A percentile compares a stretch with the other conserved stretches of the same genome.
Evolutionary conservation across 192 early-diverging fungal species (phyloP).

Genomic region (Rhizophagus prolifer): DNA sequence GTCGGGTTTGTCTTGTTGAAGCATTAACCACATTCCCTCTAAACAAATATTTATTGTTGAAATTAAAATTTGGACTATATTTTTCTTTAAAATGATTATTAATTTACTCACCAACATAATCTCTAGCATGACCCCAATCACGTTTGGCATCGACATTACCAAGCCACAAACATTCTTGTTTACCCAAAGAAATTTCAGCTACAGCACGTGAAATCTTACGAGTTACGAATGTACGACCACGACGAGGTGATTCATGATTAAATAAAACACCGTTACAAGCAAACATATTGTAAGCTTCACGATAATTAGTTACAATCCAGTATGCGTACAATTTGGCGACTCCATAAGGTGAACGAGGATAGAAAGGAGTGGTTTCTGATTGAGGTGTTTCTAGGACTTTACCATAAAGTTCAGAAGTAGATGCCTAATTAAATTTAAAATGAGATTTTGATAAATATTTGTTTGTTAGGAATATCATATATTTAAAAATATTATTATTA

Average conservation of each 20-base stretch:
- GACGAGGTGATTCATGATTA: slow-evolving; percentile 75
- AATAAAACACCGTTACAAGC: slow-evolving; percentile 79
- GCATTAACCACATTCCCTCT: slow-evolving; percentile 82
- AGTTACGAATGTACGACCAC: slow-evolving; percentile 76
- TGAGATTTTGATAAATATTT: neutral
- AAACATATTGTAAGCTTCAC: slow-evolving; percentile 77
- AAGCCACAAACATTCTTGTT: slow-evolving; percentile 67
- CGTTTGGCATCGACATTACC: slow-evolving; percentile 78
- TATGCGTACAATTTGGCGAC: slow-evolving; percentile 81
- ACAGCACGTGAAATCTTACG: slow-evolving; percentile 78
- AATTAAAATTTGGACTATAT: neutral
- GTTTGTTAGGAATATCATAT: neutral
- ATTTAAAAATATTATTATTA: slow-evolving; percentile 12
- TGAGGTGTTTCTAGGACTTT: slow-evolving; percentile 76
- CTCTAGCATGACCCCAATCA: slow-evolving; percentile 81
- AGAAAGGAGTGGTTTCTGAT: slow-evolving; percentile 80
- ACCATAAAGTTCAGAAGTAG: slow-evolving; percentile 75
- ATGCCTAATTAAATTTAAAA: slow-evolving; percentile 47
- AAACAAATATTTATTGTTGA: neutral
- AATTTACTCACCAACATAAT: slow-evolving; percentile 52
- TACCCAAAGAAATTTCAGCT: slow-evolving; percentile 66
- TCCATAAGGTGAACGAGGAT: slow-evolving; percentile 79
- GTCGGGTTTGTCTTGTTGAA: slow-evolving; percentile 70
- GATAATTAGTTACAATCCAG: slow-evolving; percentile 81
- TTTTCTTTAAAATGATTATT: neutral